Conservation (phyloP, 352 stramenopile genomes). For the Phytopythium kandeliae region DNA sequence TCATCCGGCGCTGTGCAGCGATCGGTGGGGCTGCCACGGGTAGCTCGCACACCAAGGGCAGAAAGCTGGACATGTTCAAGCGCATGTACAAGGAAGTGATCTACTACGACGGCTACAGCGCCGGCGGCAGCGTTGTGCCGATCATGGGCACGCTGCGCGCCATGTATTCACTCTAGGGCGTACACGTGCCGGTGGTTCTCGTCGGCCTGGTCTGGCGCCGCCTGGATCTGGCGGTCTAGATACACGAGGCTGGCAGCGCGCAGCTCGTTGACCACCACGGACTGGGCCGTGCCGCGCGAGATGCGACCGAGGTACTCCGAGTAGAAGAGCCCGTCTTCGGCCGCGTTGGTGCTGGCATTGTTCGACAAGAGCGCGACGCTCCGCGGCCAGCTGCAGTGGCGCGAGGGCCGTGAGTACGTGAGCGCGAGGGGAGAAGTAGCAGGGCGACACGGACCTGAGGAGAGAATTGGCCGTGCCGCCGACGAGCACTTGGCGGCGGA, state of each 20-base stretch:
- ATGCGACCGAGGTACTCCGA: constrained; percentile 66
- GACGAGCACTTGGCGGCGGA: constrained; percentile 42
- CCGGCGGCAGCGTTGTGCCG: constrained; percentile 26
- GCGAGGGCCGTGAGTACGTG: background rate
- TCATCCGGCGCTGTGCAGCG: constrained; percentile 42
- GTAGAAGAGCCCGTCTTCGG: constrained; percentile 37
- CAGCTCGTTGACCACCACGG: constrained; percentile 42
- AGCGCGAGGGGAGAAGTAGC: background rate
- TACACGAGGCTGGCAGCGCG: constrained; percentile 39
- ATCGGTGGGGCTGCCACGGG: constrained; percentile 8
- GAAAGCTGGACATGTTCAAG: constrained; percentile 72
- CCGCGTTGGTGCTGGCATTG: constrained; percentile 25
- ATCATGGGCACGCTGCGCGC: constrained; percentile 49
- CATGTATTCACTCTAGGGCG: constrained; percentile 52
- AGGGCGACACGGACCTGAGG: constrained; percentile 28
- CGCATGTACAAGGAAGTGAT: constrained; percentile 85
- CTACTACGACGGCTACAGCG: constrained; percentile 52
- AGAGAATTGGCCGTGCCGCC: constrained; percentile 43
- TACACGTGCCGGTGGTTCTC: constrained; percentile 20
- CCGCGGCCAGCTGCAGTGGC: constrained; percentile 43
- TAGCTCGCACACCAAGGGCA: constrained; percentile 19
- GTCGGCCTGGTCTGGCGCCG: constrained; percentile 14
- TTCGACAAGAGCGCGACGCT: constrained; percentile 34
- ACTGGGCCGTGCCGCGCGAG: constrained; percentile 16
- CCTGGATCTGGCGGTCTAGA: constrained; percentile 48